Evolutionary conservation across 495 filamentous ascomycete species (phyloP).

Genomic region (Immersiella caudata): DNA sequence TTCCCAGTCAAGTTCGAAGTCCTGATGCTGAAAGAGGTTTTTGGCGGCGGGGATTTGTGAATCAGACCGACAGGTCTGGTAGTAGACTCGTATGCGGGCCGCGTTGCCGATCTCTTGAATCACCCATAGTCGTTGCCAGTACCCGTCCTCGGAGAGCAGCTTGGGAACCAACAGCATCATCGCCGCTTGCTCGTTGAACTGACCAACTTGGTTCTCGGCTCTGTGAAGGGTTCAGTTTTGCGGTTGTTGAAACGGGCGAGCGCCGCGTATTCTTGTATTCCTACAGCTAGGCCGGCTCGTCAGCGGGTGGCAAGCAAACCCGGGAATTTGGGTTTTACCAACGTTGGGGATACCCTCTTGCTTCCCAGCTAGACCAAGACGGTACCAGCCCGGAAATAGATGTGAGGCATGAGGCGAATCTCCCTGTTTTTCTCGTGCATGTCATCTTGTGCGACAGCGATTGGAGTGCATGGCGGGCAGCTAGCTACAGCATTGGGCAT

Average conservation of each 20-base stretch:
- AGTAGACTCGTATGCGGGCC: constrained; percentile 11
- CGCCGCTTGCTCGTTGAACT: neutral
- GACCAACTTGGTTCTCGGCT: too few species aligned
- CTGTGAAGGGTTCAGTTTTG: too few species aligned
- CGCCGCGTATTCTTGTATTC: too few species aligned
- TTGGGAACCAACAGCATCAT: neutral
- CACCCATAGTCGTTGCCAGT: constrained; percentile 22
- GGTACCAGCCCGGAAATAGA: neutral
- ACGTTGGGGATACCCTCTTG: neutral
- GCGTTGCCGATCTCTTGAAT: constrained; percentile 21
- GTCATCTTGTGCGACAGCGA: too few species aligned
- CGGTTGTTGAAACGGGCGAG: too few species aligned
- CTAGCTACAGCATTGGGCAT: too few species aligned
- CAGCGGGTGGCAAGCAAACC: neutral
- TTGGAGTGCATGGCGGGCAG: too few species aligned
- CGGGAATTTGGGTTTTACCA: too few species aligned
- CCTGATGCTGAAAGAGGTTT: too few species aligned
- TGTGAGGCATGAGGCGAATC: constrained; percentile 13
- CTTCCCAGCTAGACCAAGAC: constrained; percentile 3
- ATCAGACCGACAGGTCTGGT: neutral
- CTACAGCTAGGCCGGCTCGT: neutral
- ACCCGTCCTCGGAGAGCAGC: neutral
- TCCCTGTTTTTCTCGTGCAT: neutral
- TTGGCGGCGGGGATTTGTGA: neutral
- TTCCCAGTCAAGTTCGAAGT: neutral